A percentile compares a stretch with the other conserved stretches of the same genome.
phyloP scores from a whole-genome alignment of 495 filamentous ascomycete genomes.

The Tuber microsphaerosporum region DNA sequence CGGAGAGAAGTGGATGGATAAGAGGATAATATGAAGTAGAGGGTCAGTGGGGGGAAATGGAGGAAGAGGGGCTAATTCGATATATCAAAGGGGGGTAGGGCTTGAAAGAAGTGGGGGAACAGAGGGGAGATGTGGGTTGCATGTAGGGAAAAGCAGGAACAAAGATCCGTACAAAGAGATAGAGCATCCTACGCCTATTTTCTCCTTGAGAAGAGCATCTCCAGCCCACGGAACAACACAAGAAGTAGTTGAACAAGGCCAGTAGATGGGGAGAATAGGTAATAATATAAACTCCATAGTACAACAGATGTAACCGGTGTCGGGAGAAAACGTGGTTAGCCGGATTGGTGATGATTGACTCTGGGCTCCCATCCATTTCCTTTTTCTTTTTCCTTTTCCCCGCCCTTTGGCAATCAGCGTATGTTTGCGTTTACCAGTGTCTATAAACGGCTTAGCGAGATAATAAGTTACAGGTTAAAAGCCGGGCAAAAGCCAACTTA shows the following conservation, averaged over 20 bases:
- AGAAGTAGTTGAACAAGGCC: not conserved
- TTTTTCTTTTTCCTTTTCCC: not conserved
- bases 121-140: not conserved
- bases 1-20: constrained; percentile 9
- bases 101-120: constrained; percentile 11
- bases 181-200: not conserved
- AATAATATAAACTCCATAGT: not conserved
- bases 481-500: no score
- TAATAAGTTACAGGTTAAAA: not conserved
- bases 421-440: not conserved
- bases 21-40: not conserved
- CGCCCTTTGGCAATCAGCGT: not conserved
- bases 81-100: not conserved
- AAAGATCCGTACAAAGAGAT: not conserved
- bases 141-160: not conserved
- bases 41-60: constrained; percentile 9
- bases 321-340: not conserved
- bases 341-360: constrained; percentile 1
- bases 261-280: not conserved
- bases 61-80: not conserved
- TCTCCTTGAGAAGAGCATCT: not conserved
- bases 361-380: not conserved
- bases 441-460: constrained; percentile 17
- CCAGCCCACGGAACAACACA: not conserved
- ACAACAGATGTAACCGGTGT: not conserved